Percentiles rank a stretch among this genome's conserved stretches.
Conservation (phyloP, 2,329 filamentous ascomycete genomes). For the Ascochyta lentis region DNA sequence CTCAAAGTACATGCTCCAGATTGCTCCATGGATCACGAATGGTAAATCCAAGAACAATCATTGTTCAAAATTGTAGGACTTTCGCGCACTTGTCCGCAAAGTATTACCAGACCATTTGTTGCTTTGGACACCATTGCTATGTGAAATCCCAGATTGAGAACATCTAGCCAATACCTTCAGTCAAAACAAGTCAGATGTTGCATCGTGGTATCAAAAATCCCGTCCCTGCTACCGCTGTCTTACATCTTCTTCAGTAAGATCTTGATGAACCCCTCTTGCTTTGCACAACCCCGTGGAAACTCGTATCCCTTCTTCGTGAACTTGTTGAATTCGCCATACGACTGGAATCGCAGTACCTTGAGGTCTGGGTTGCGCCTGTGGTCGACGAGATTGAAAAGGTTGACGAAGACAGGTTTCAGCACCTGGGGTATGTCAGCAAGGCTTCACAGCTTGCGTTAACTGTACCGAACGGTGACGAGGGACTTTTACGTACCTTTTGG, state of each 20-base stretch:
- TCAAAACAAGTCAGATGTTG: not conserved
- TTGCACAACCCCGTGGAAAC: constrained; percentile 31
- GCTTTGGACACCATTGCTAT: constrained; percentile 2
- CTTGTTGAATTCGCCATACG: constrained; percentile 21
- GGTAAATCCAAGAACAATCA: not conserved
- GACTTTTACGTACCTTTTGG: constrained; percentile 16
- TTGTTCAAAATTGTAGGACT: not conserved
- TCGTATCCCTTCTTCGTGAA: constrained; percentile 21
- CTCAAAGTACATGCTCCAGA: not conserved
- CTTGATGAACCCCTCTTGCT: constrained; percentile 32
- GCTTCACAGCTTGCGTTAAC: not conserved
- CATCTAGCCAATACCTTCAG: not conserved
- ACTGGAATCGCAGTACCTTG: constrained; percentile 21
- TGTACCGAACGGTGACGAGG: not conserved
- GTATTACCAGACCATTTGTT: too few relatives aligned
- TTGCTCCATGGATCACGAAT: not conserved
- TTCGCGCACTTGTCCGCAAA: not conserved
- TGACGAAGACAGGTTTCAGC: constrained; percentile 30
- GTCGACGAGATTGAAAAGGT: constrained; percentile 34
- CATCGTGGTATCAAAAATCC: not conserved
- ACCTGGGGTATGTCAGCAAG: constrained; percentile 19
- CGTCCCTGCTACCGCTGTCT: not conserved
- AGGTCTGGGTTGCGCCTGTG: constrained; percentile 29
- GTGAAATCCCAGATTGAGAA: not conserved
- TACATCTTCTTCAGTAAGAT: constrained; percentile 21